A percentile compares a stretch with the other conserved stretches of the same genome.
phyloP scores from a whole-genome alignment of 2,329 filamentous ascomycete genomes.

The Phoma sp. region DNA sequence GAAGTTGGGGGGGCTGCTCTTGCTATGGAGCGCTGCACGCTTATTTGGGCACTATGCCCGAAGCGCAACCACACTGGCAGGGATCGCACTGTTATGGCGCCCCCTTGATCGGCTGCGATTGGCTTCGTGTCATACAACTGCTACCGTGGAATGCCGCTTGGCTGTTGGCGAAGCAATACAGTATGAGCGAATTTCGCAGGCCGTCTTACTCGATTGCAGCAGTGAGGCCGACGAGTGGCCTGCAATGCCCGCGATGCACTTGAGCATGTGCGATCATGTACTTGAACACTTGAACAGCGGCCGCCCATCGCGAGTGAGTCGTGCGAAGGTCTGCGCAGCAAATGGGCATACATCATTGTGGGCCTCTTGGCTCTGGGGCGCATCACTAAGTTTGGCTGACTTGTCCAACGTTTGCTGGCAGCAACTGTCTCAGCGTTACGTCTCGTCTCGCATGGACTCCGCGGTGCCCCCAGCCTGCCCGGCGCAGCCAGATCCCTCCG shows the following conservation, averaged over 20 bases:
- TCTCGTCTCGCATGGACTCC: conserved; percentile 17
- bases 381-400: conserved; percentile 23
- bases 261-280: not conserved
- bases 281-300: not conserved
- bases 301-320: conserved; percentile 8
- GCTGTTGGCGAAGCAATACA: conserved; percentile 18
- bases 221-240: conserved; percentile 14
- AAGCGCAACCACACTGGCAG: conserved; percentile 7
- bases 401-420: conserved; percentile 29
- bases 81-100: conserved; percentile 2
- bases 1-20: conserved; percentile 17
- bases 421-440: conserved; percentile 29
- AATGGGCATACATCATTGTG: conserved; percentile 29
- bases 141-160: conserved; percentile 21
- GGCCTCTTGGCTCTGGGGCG: conserved; percentile 22
- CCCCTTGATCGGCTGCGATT: conserved; percentile 18
- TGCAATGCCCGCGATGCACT: conserved; percentile 2
- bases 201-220: conserved; percentile 5
- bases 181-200: conserved; percentile 16
- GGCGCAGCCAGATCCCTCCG: conserved; percentile 14
- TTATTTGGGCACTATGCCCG: conserved; percentile 10
- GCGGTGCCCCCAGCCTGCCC: conserved; percentile 4
- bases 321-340: conserved; percentile 17
- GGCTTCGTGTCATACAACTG: conserved; percentile 20
- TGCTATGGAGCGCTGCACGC: conserved; percentile 15